Conservation (phyloP, 805 yeast species). For the Starmerella etchellsii region DNA sequence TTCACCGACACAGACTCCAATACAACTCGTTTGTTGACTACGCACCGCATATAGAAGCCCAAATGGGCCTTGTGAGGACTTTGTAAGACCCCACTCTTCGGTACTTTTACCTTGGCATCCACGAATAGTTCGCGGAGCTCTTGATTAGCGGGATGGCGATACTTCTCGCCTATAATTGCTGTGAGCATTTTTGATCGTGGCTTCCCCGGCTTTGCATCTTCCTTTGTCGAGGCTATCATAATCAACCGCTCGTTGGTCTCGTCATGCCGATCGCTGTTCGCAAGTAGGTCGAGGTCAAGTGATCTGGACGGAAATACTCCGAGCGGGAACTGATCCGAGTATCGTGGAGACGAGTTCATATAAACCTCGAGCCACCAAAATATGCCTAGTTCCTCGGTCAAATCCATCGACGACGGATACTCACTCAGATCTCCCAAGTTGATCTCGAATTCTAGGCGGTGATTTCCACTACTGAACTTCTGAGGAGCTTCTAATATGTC, state of each 20-base stretch:
- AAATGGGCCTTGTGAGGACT: constrained; percentile 8
- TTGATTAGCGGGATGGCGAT: constrained; percentile 1
- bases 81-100: constrained; percentile 7
- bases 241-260: not conserved
- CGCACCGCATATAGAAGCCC: not conserved
- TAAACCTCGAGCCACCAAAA: constrained; percentile 1
- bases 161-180: constrained; percentile 5
- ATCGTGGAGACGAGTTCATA: not conserved
- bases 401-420: not conserved
- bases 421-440: not conserved
- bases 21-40: not conserved
- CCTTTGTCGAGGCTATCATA: not conserved
- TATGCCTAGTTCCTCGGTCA: not conserved
- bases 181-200: not conserved
- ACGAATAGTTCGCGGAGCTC: constrained; percentile 7
- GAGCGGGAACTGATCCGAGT: not conserved
- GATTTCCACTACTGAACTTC: not conserved
- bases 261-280: not conserved
- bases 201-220: constrained; percentile 1
- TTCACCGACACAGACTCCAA: constrained; percentile 2
- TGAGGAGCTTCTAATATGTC: not conserved
- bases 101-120: not conserved
- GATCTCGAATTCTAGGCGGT: not conserved
- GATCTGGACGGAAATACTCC: not conserved
- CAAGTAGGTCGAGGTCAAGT: not conserved